Base-by-base conservation (phyloP, 345 rosid genomes). In the Clarkia xantiana region DNA sequence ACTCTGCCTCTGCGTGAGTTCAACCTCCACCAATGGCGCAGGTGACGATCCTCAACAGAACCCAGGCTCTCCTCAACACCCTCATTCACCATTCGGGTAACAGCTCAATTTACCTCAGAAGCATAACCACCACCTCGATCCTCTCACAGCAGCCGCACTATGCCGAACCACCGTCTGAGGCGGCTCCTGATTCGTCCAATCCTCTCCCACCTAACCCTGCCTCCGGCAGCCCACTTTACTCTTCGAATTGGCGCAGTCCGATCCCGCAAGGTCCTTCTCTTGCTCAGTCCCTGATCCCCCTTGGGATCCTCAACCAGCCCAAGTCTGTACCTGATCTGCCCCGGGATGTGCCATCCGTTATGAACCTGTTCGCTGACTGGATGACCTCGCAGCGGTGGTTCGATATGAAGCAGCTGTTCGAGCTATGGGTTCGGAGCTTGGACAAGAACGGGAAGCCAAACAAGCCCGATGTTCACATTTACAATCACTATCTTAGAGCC, bases 201-300 rank as follows among this genome's bases (percentile, higher is more conserved):
- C 77, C 87, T 23, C 83, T 90, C 45, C 98, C 94, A 2, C 93
- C 98, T 0, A 91, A 80, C 62, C 94, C 98, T 0, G 85, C 90
- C 5, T 63, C 94, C 17, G 96, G 94, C 36, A 84, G 94, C 59
- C 94, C 97, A 0, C 71, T 83, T 45, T 90, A 86, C 65, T 73
- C 64, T 14, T 86, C 84, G 56, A 81, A 79, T 59, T 91, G 93
- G 94, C 76, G 98, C 10, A 76, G 38, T 61, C 94, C 87, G 18
- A 62, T 66, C 42, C 75, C 71, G 34, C 39, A 62, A 14, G 46
- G 59, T 13, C 18, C 79, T 10, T 18, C 48, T 12, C 42, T 18
- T 11, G 49, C 49, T 18, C 76, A 76, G 20, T 60, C 90, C 39
- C 58, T 77, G 11, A 58, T 76, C 34, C 82, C 94, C 0, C 5